Percentiles rank a stretch among this genome's conserved stretches.
phyloP scores from a whole-genome alignment of 495 filamentous ascomycete genomes.

The Cryomyces antarcticus region DNA sequence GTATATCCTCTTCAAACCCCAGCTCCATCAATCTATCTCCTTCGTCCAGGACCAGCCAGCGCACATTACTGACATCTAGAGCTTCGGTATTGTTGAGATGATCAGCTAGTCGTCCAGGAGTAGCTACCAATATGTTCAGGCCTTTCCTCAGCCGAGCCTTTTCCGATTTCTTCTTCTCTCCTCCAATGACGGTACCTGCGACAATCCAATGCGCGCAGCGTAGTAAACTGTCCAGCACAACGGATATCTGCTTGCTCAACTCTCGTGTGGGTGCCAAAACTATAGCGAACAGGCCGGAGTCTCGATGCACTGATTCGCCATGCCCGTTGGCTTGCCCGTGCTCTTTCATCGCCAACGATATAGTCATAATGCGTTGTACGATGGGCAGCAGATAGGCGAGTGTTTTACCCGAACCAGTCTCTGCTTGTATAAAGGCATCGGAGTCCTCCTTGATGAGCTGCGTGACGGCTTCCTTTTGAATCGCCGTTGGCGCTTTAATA shows the following conservation, averaged over 20 bases:
- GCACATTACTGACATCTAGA: conserved; percentile 67
- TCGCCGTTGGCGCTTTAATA: conserved; percentile 79
- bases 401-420: conserved; percentile 95
- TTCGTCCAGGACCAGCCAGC: conserved; percentile 89
- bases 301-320: conserved; percentile 33
- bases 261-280: conserved; percentile 83
- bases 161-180: conserved; percentile 93
- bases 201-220: conserved; percentile 80
- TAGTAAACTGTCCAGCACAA: conserved; percentile 62
- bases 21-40: conserved; percentile 93
- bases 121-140: conserved; percentile 85
- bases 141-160: conserved; percentile 86
- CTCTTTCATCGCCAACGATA: conserved; percentile 30
- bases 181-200: conserved; percentile 76
- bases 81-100: conserved; percentile 82
- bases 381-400: conserved; percentile 84
- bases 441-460: conserved; percentile 59
- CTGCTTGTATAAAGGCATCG: conserved; percentile 91
- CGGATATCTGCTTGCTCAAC: conserved; percentile 76
- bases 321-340: conserved; percentile 19
- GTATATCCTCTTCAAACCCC: conserved; percentile 79
- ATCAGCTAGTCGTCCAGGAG: conserved; percentile 73
- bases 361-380: conserved; percentile 62
- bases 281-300: conserved; percentile 82
- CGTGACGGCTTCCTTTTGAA: conserved; percentile 73